phyloP scores from a whole-genome alignment of 768 basidiomycete species.

The Amanita subjunquillea region DNA sequence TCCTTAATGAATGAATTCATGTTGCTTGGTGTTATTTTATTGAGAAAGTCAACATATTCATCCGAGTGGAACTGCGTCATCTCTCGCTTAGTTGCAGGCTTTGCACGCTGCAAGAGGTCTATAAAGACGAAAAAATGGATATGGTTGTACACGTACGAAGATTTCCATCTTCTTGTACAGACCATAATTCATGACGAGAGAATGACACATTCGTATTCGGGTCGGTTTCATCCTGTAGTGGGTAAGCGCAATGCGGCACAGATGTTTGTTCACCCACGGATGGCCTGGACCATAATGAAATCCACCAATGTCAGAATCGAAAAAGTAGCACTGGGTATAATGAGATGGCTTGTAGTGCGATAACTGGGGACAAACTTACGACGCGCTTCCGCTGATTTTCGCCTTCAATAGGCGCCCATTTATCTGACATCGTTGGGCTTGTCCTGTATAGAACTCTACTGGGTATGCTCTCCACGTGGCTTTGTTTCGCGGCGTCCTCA shows the following conservation, averaged over 20 bases:
- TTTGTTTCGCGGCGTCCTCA: not conserved
- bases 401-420: slow-evolving; percentile 58
- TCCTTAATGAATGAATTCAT: slow-evolving; percentile 92
- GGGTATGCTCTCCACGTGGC: not conserved
- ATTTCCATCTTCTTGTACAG: slow-evolving; percentile 99
- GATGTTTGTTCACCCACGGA: slow-evolving; percentile 41
- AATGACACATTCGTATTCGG: slow-evolving; percentile 98
- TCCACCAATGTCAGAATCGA: slow-evolving; percentile 97
- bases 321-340: slow-evolving; percentile 84
- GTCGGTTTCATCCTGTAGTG: slow-evolving; percentile 86
- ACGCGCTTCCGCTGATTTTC: slow-evolving; percentile 80
- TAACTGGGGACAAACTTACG: slow-evolving; percentile 36
- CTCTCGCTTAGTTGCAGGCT: slow-evolving; percentile 98
- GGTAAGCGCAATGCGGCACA: not conserved
- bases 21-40: slow-evolving; percentile 88
- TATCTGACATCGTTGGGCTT: slow-evolving; percentile 26
- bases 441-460: not conserved
- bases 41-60: slow-evolving; percentile 97
- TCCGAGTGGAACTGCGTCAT: slow-evolving; percentile 99
- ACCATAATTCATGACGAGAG: slow-evolving; percentile 98
- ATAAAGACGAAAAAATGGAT: not conserved
- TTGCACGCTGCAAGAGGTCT: slow-evolving; percentile 62
- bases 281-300: slow-evolving; percentile 99
- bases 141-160: slow-evolving; percentile 54
- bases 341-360: slow-evolving; percentile 6